Conservation (phyloP, 2,329 filamentous ascomycete species). For the Phialophora chinensis region DNA sequence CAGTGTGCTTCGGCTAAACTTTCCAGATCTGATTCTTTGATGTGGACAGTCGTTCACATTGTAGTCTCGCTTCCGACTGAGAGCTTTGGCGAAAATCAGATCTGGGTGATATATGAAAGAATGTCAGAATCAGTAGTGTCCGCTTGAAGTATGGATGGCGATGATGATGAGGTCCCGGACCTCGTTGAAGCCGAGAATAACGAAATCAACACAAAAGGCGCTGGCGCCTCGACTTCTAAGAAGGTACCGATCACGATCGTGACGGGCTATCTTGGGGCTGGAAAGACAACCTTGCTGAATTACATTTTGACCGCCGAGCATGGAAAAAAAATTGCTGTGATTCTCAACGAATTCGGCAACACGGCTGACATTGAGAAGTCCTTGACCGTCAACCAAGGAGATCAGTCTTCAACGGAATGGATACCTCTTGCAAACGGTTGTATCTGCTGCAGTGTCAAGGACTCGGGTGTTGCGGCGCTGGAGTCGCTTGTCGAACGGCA, state of each 20-base stretch:
- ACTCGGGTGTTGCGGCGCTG: slow-evolving; percentile 90
- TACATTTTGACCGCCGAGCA: slow-evolving; percentile 94
- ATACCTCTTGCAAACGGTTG: slow-evolving; percentile 95
- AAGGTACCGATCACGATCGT: slow-evolving; percentile 59
- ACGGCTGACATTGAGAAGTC: slow-evolving; percentile 96
- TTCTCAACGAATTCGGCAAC: slow-evolving; percentile 90
- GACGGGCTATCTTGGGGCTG: slow-evolving; percentile 83
- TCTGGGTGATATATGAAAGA: neutral
- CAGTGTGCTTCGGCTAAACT: neutral
- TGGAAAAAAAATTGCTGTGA: slow-evolving; percentile 97
- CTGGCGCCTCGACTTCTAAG: slow-evolving; percentile 29
- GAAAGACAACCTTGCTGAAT: slow-evolving; percentile 93
- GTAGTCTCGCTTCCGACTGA: neutral
- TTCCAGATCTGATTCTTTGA: neutral
- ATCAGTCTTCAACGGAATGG: slow-evolving; percentile 88
- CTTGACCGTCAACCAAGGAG: slow-evolving; percentile 84
- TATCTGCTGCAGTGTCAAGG: slow-evolving; percentile 98
- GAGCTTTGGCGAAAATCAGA: no score
- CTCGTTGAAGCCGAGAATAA: slow-evolving; percentile 47
- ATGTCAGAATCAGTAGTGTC: no score
- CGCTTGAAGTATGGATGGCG: slow-evolving; percentile 46
- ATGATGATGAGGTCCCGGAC: slow-evolving; percentile 53
- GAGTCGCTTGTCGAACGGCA: slow-evolving; percentile 94
- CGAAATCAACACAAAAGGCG: slow-evolving; percentile 19
- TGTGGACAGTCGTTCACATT: neutral